Conservation (phyloP, 163 green algal genomes). For the Chlorella variabilis region DNA sequence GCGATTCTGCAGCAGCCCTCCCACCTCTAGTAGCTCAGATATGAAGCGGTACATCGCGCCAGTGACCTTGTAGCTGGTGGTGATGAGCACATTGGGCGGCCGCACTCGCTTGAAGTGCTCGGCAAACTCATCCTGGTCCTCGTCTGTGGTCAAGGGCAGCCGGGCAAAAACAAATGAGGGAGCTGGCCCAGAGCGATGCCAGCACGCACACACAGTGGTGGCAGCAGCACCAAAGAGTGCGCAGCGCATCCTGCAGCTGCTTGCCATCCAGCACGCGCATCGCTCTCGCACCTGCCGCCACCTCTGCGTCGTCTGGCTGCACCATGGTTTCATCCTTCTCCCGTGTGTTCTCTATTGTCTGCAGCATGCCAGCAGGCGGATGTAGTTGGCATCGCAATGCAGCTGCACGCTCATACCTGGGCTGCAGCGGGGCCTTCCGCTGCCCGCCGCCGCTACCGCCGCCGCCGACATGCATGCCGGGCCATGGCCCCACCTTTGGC, state of each 20-base stretch:
- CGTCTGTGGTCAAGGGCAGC: too few species aligned
- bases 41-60: conserved; percentile 92
- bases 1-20: too few species aligned
- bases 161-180: not conserved
- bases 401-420: too few species aligned
- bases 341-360: conserved; percentile 93
- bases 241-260: too few species aligned
- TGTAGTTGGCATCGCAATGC: too few species aligned
- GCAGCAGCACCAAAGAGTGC: too few species aligned
- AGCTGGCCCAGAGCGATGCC: too few species aligned
- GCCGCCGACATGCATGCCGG: not conserved
- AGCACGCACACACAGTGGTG: too few species aligned
- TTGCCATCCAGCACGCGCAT: too few species aligned
- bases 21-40: conserved; percentile 85
- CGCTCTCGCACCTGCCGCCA: conserved; percentile 71
- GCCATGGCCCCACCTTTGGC: conserved; percentile 63
- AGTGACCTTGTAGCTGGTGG: conserved; percentile 88
- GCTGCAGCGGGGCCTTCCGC: not conserved
- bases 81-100: conserved; percentile 92
- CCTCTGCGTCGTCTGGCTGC: conserved; percentile 77
- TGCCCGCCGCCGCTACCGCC: not conserved
- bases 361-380: conserved; percentile 11
- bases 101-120: conserved; percentile 77
- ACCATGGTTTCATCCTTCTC: conserved; percentile 89
- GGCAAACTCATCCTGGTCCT: conserved; percentile 93